phyloP scores from a whole-genome alignment of 2,329 filamentous ascomycete genomes.

The Penicillium olsonii region DNA sequence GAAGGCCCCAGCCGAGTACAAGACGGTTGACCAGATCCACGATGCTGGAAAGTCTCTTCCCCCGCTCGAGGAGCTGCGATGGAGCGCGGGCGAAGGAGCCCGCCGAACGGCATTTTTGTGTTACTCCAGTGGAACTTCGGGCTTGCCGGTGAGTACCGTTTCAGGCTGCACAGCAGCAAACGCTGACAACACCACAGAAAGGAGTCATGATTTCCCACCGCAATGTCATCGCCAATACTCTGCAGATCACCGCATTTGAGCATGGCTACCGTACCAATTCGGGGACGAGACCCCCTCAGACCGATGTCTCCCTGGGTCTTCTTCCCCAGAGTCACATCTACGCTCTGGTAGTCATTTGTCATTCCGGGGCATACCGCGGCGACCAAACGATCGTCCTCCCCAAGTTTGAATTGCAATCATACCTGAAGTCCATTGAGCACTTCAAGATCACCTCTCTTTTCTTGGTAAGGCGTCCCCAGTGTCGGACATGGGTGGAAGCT shows the following conservation, averaged over 20 bases:
- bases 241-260: conserved; percentile 63
- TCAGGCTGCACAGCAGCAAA: conserved; percentile 12
- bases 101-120: conserved; percentile 74
- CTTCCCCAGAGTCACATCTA: conserved; percentile 84
- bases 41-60: conserved; percentile 55
- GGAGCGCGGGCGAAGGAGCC: conserved; percentile 46
- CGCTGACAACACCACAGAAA: conserved; percentile 56
- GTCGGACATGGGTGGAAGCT: not conserved
- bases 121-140: conserved; percentile 79
- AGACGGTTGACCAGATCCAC: conserved; percentile 68
- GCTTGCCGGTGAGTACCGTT: conserved; percentile 62
- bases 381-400: conserved; percentile 70
- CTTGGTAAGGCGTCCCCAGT: conserved; percentile 53
- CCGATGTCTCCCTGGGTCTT: conserved; percentile 64
- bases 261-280: conserved; percentile 29
- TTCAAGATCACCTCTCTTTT: conserved; percentile 69
- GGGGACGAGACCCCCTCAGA: conserved; percentile 19
- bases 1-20: conserved; percentile 50
- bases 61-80: conserved; percentile 42
- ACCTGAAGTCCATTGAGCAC: conserved; percentile 64
- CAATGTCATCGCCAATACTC: conserved; percentile 75
- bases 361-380: conserved; percentile 67
- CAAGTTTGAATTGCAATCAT: conserved; percentile 72
- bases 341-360: conserved; percentile 69
- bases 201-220: conserved; percentile 79